Evolutionary conservation across 2,329 filamentous ascomycete genomes (phyloP), one percentile per base, ranked within the genome.

Genomic region (Neonectria magnoliae): DNA sequence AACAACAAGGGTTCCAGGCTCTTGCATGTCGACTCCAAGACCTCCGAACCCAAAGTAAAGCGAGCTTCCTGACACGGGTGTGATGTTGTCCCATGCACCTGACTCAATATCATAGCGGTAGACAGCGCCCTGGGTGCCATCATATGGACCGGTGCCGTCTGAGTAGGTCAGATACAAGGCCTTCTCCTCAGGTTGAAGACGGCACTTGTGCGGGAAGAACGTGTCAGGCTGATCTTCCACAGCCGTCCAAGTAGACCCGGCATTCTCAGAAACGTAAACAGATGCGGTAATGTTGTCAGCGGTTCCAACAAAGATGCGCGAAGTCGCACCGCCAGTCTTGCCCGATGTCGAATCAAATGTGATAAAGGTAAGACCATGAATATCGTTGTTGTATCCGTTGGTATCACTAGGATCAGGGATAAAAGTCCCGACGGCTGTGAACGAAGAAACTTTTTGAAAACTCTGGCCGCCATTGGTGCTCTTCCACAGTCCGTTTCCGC

Each of bases 401-500:
- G 76, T 64, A 50, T 86, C 85, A 18, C 62, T 81, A 1, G 84
- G 79, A 65, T 86, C 76, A 1, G 81, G 77, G 7, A 80, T 75
- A 64, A 78, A 88, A 2, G 82, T 84, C 29, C 87, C 87, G 4
- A 82, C 79, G 60, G 82, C 83, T 11, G 79, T 84, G 73, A 87
- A 87, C 0, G 81, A 80, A 1, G 80, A 76, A 3, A 89, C 86
- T 64, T 87, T 85, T 25, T 74, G 69, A 74, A 86, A 89, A 11
- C 82, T 85, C 27, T 73, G 81, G n/a, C 86, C 87, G 13, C 81
- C 83, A 66, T 89, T 84, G 4, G 82, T 85, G 60, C 84, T 87
- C 75, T 85, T 87, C 82, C 84, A 89, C 3, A 89, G 77, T 3
- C 87, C 87, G 36, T 88, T 83, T 6, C 86, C 87, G 63, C 84